phyloP scores from a whole-genome alignment of 2,329 filamentous ascomycete genomes.

The Beauveria medogensis region DNA sequence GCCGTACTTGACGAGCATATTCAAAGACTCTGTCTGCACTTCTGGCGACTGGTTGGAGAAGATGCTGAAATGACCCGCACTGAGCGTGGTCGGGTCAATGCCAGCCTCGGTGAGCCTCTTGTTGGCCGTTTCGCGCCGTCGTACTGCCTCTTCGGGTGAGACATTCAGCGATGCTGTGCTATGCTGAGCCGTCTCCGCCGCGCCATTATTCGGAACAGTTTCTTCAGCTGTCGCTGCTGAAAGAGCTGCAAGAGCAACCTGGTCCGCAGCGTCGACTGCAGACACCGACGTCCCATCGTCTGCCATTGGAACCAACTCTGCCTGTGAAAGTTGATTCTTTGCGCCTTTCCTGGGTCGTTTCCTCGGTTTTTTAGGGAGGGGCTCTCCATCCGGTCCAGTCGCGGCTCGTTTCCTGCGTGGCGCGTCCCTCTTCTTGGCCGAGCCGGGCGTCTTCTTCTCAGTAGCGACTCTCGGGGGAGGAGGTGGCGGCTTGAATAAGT shows the following conservation, averaged over 20 bases:
- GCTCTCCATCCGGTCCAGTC: background rate
- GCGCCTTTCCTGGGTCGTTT: background rate
- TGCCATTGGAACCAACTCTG: constrained; percentile 3
- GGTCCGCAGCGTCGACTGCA: constrained; percentile 1
- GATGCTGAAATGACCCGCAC: constrained; percentile 48
- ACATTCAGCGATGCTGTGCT: constrained; percentile 23
- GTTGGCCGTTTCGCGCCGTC: constrained; percentile 41
- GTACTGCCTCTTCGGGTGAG: constrained; percentile 38
- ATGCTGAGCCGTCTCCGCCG: background rate
- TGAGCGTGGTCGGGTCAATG: constrained; percentile 45
- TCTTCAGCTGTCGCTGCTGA: background rate
- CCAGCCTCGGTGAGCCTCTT: constrained; percentile 36
- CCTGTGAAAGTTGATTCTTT: constrained; percentile 7
- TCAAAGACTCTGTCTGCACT: constrained; percentile 45
- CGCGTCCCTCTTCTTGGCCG: constrained; percentile 5
- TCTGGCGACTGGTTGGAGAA: constrained; percentile 52
- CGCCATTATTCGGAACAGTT: background rate
- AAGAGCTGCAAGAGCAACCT: constrained; percentile 8
- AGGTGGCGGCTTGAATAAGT: constrained; percentile 39
- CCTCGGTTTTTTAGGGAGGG: background rate
- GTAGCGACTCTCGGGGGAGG: constrained; percentile 15
- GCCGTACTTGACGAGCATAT: constrained; percentile 49
- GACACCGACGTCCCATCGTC: background rate
- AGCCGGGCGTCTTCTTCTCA: constrained; percentile 18
- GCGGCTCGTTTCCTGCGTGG: constrained; percentile 3